Conservation (phyloP, 1,284 basidiomycete genomes). For the Gymnopus androsaceus region DNA sequence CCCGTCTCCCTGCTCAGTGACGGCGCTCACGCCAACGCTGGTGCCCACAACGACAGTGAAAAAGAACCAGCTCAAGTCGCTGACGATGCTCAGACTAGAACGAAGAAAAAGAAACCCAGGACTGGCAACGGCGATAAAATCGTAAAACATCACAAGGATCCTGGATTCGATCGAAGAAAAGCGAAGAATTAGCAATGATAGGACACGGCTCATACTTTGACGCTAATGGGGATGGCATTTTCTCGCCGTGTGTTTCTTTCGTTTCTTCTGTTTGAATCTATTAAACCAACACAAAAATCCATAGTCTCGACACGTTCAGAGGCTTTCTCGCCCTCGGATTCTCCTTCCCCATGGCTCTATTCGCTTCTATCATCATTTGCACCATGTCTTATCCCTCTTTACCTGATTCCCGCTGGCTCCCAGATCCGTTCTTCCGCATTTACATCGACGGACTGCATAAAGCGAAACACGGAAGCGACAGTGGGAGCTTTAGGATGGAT, state of each 20-base stretch:
- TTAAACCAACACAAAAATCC: not conserved
- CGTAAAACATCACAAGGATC: no score
- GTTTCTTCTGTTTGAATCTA: not conserved
- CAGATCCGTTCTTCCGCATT: conserved; percentile 4
- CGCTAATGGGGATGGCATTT: not conserved
- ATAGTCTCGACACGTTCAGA: not conserved
- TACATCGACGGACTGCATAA: not conserved
- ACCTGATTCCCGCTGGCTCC: not conserved
- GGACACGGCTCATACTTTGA: conserved; percentile 4
- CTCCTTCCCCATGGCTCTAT: not conserved
- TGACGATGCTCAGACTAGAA: no score
- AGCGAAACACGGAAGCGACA: conserved; percentile 5
- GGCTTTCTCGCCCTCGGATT: conserved; percentile 5
- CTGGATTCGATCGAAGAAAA: no score
- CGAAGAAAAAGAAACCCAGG: no score
- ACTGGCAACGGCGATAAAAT: no score
- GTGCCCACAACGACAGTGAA: no score
- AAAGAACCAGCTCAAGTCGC: no score
- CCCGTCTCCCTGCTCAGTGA: no score
- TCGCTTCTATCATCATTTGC: not conserved
- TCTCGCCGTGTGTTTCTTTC: not conserved
- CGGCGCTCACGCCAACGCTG: no score
- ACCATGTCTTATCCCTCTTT: conserved; percentile 2
- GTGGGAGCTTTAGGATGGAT: conserved; percentile 2
- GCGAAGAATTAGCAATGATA: conserved; percentile 1